Evolutionary conservation across 768 basidiomycete genomes (phyloP), one percentile per base, ranked within the genome.

Genomic region (Tylopilus balloui): DNA sequence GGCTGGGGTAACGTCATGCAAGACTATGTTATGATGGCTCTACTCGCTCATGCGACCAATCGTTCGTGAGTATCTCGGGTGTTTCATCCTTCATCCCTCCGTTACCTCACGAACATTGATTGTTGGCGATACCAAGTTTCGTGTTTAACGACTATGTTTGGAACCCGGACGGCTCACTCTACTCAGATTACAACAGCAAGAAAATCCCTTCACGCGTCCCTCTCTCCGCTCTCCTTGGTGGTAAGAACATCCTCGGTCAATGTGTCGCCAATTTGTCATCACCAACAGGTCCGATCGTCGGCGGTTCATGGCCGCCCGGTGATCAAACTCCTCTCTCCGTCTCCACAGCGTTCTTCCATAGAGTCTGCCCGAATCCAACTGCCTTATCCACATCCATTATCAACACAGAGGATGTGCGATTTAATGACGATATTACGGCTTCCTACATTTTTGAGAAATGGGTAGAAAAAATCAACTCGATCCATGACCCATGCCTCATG

Each of bases 71-170:
- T 59, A 29, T 25, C 36, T 31, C 23, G 13, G 0, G 7, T 3
- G 12, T 15, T n/a, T 24, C 11, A 2, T 34, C 17, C 24, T 24
- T 35, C 32, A 11, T 42, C 21, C 14, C 12, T 23, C 14, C 28
- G 13, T 23, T 12, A 7, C 17, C 14, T 43, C 29, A 20, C 15
- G 19, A 25, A 21, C 29, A 4, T 34, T 53, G 14, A 64, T 47
- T 25, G 14, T 23, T 23, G 10, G 10, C 39, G 25, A 12, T 13
- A 23, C 37, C 11, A 53, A 73, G 75, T 6, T 70, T 68, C 28
- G 74, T 76, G 14, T 75, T 76, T 47, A 63, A 72, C 34, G 69
- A 77, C 47, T 76, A 73, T 46, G 59, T 68, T 19, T 76, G 73
- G 74, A 69, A 69, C 10, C 45, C 56, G 12, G 57, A 69, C 32